These are phyloP conservation scores for Botrytis tulipae DNA, from an alignment of 2,329 filamentous ascomycete genomes.

Conservation along the genomic window DNA sequence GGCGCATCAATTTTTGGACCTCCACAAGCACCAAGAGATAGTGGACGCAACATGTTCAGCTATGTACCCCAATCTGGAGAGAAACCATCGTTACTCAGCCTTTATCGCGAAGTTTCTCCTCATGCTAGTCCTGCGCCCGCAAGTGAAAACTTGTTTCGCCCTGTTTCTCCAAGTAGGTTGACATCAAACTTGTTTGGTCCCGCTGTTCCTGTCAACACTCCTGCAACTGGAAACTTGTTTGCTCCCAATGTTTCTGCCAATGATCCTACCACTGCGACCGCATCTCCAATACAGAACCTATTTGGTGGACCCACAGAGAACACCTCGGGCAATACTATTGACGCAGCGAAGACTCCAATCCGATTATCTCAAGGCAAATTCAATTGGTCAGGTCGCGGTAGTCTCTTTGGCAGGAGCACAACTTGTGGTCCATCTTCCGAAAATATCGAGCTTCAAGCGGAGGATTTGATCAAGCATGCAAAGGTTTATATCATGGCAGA, in stretches of 20 bases:
- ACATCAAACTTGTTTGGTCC: background rate
- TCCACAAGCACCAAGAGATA: background rate
- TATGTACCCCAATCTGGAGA: background rate
- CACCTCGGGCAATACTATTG: background rate
- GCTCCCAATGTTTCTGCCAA: too few relatives aligned
- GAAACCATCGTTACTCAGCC: background rate
- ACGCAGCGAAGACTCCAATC: background rate
- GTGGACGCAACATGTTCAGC: background rate
- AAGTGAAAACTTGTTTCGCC: background rate
- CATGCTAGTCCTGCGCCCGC: background rate
- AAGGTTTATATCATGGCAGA: slow-evolving; percentile 25
- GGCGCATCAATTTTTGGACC: background rate
- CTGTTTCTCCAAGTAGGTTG: background rate
- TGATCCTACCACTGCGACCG: background rate
- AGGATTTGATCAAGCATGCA: slow-evolving; percentile 19
- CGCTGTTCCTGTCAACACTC: background rate
- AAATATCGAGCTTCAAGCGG: background rate
- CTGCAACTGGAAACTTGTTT: background rate
- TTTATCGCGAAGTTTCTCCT: background rate
- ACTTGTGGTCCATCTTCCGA: background rate
- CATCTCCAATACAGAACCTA: background rate
- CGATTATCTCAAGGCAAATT: background rate
- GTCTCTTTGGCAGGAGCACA: background rate
- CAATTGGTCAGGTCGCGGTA: background rate
- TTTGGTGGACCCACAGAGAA: background rate